These are phyloP conservation scores for Xerocomus potaroensis DNA, from an alignment of 768 basidiomycete genomes.

Conservation along the genomic window DNA sequence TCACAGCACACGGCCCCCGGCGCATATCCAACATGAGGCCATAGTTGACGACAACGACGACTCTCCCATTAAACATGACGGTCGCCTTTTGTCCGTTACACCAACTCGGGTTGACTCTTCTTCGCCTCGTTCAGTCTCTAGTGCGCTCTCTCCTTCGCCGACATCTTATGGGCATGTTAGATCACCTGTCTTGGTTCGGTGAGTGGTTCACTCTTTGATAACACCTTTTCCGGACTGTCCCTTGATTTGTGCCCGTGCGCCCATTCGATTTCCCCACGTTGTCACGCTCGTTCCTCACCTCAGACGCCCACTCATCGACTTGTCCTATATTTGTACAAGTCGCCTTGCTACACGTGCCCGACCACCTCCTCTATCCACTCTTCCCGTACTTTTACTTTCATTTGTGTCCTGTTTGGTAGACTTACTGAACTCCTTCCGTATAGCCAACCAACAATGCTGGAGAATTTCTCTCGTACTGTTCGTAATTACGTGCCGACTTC, in stretches of 20 bases:
- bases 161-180: slow-evolving; percentile 24
- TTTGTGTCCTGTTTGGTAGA: not conserved
- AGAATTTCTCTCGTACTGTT: slow-evolving; percentile 49
- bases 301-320: not conserved
- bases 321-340: slow-evolving; percentile 13
- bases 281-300: slow-evolving; percentile 11
- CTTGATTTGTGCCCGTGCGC: not conserved
- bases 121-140: slow-evolving; percentile 9
- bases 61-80: slow-evolving; percentile 26
- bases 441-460: slow-evolving; percentile 49
- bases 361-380: not conserved
- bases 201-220: slow-evolving; percentile 8
- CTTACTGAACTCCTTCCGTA: slow-evolving; percentile 14
- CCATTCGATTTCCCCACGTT: slow-evolving; percentile 9
- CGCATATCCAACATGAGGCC: slow-evolving; percentile 7
- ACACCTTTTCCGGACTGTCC: not conserved
- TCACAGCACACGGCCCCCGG: slow-evolving; percentile 5
- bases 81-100: slow-evolving; percentile 15
- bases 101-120: slow-evolving; percentile 10
- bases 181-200: slow-evolving; percentile 31
- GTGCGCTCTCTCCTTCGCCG: slow-evolving; percentile 12
- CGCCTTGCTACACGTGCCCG: slow-evolving; percentile 15
- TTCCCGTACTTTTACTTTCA: not conserved
- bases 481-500: slow-evolving; percentile 52
- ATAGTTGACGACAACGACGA: slow-evolving; percentile 21